A percentile compares a stretch with the other conserved stretches of the same genome.
These are phyloP conservation scores for Penicillium sp. DNA, from an alignment of 2,329 filamentous ascomycete genomes.

Conservation along the genomic window DNA sequence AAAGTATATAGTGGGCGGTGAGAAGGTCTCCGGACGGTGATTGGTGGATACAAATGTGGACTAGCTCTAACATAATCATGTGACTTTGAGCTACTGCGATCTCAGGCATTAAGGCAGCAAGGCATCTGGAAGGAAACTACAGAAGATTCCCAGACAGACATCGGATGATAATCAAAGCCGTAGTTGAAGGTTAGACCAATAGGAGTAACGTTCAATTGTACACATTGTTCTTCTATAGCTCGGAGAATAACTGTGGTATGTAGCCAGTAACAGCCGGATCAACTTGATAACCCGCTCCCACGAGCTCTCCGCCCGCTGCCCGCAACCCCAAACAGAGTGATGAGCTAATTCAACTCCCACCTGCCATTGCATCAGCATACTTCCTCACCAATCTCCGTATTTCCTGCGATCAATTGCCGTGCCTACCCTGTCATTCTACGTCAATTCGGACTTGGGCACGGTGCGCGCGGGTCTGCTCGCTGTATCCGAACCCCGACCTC, in stretches of 20 bases:
- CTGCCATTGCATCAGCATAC: conserved; percentile 6
- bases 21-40: neutral
- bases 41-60: conserved; percentile 17
- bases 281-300: conserved; percentile 23
- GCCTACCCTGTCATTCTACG: neutral
- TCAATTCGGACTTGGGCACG: conserved; percentile 6
- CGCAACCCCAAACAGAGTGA: conserved; percentile 26
- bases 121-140: neutral
- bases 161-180: neutral
- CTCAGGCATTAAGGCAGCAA: neutral
- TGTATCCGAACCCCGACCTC: conserved; percentile 11
- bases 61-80: conserved; percentile 4
- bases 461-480: conserved; percentile 7
- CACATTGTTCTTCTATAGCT: neutral
- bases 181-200: neutral
- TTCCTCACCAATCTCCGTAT: conserved; percentile 4
- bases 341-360: conserved; percentile 27
- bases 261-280: conserved; percentile 11
- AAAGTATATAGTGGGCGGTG: conserved; percentile 26
- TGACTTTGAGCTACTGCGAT: neutral
- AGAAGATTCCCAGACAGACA: neutral
- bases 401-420: neutral
- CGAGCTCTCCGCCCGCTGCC: conserved; percentile 29
- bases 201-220: neutral
- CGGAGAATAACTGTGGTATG: neutral